Evolutionary conservation across 495 filamentous ascomycete species (phyloP).

Genomic region (Ascodesmis nigricans): DNA sequence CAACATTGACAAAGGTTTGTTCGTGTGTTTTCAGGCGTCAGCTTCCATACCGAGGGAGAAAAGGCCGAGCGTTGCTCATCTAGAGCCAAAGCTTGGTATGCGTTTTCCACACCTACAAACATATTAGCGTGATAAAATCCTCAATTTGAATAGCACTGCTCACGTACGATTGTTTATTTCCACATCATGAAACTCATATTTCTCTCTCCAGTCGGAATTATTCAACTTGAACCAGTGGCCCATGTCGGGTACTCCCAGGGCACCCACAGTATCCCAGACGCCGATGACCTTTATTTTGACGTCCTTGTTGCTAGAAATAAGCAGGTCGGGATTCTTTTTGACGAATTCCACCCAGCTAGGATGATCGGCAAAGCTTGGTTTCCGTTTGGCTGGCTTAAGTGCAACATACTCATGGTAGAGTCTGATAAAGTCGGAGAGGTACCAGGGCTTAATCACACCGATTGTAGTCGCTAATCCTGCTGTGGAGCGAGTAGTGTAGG

Average conservation of each 20-base stretch:
- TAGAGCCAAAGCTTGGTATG: slow-evolving; percentile 52
- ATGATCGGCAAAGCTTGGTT: slow-evolving; percentile 10
- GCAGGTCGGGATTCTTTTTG: slow-evolving; percentile 3
- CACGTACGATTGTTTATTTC: no score
- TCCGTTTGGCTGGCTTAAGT: slow-evolving; percentile 23
- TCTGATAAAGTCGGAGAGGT: slow-evolving; percentile 36
- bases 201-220: slow-evolving; percentile 29
- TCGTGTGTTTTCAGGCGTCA: slow-evolving; percentile 4
- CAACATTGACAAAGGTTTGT: slow-evolving; percentile 46
- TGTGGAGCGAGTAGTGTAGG: slow-evolving; percentile 47
- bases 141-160: no score
- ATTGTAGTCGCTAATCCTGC: slow-evolving; percentile 7
- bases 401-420: slow-evolving; percentile 27
- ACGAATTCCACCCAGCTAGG: slow-evolving; percentile 7
- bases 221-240: slow-evolving; percentile 16
- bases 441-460: slow-evolving; percentile 25
- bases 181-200: slow-evolving; percentile 37
- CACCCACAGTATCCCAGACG: slow-evolving; percentile 42
- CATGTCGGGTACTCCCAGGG: slow-evolving; percentile 28
- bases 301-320: slow-evolving; percentile 6
- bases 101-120: slow-evolving; percentile 32
- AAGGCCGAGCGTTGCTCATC: slow-evolving; percentile 45
- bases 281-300: slow-evolving; percentile 29
- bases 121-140: slow-evolving; percentile 10
- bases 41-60: slow-evolving; percentile 38